Evolutionary conservation across 768 basidiomycete genomes (phyloP), one percentile per base, ranked within the genome.

Genomic region (Punctularia strigosozonata): DNA sequence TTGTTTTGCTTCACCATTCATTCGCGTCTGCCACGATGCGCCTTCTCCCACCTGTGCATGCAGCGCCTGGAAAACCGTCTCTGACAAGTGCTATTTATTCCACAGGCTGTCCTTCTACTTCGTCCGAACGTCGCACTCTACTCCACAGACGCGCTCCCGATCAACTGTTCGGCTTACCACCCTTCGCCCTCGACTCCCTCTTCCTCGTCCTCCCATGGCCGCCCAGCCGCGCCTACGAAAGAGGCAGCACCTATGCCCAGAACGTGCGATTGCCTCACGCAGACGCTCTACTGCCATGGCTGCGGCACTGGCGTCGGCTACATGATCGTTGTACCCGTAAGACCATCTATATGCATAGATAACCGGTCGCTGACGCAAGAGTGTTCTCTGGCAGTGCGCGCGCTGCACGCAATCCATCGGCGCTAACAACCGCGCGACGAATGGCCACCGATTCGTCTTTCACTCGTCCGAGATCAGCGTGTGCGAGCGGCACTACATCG

Each of bases 381-480:
- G 47, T 46, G 37, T 33, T 48, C 20, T 44, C 46, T 34, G 38
- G 40, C 44, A 73, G 68, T 90, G 87, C 54, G 47, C 63, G 14
- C 75, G 76, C 34, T 91, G 86, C 58, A 86, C 79, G 14, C 73
- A 76, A 13, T 80, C 80, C 2, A 75, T 78, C 37, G 67, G 71
- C 35, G 67, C 68, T 4, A 73, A 70, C 14, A 80, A 80, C 55
- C 74, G 81, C 42, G 66, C 75, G 6, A 85, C 85, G 18, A 89
- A 88, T 55, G 83, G 84, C 6, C 85, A 88, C 55, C 75, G 84
- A 22, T 90, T 84, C 55, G 86, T 90, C 25, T 90, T 89, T 56
- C 84, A 89, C 62, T 80, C 79, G 28, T 69, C 56, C 45, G 79
- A 80, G 56, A 73, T 86, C 38, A 46, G 57, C 19, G 72, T 73